These are phyloP conservation scores for Trametes pubescens DNA, from an alignment of 1,284 basidiomycete genomes.

Conservation along the genomic window DNA sequence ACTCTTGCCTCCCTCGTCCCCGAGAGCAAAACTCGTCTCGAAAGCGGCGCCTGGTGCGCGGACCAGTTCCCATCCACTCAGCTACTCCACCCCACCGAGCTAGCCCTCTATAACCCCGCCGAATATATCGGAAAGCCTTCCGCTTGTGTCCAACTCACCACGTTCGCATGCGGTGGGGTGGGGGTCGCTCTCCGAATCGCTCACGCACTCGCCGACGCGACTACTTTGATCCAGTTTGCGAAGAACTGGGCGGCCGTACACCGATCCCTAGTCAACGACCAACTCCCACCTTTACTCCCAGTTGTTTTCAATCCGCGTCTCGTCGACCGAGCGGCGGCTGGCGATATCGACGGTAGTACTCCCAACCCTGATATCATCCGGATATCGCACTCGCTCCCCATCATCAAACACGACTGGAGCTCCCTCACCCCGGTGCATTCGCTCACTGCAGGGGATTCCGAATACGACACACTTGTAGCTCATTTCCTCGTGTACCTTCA, in stretches of 20 bases:
- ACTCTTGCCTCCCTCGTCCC: conserved; percentile 40
- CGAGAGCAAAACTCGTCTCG: conserved; percentile 20
- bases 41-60: conserved; percentile 31
- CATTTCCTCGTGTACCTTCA: conserved; percentile 48
- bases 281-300: conserved; percentile 26
- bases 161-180: conserved; percentile 37
- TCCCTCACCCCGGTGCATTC: conserved; percentile 40
- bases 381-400: conserved; percentile 42
- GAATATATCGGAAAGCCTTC: conserved; percentile 39
- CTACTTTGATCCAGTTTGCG: conserved; percentile 46
- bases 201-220: conserved; percentile 50
- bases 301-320: conserved; percentile 47
- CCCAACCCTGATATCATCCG: conserved; percentile 39
- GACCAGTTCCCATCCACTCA: conserved; percentile 27
- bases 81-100: conserved; percentile 36
- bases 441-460: conserved; percentile 37
- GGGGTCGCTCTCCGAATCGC: conserved; percentile 46
- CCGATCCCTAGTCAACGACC: conserved; percentile 24
- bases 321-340: conserved; percentile 45
- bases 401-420: conserved; percentile 50
- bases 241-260: conserved; percentile 48
- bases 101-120: conserved; percentile 40
- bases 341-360: conserved; percentile 43
- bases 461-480: conserved; percentile 33
- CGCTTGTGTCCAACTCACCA: conserved; percentile 47